Base-by-base conservation (phyloP, 2,329 filamentous ascomycete species). In the Paracorniculantispora psalliotae region DNA sequence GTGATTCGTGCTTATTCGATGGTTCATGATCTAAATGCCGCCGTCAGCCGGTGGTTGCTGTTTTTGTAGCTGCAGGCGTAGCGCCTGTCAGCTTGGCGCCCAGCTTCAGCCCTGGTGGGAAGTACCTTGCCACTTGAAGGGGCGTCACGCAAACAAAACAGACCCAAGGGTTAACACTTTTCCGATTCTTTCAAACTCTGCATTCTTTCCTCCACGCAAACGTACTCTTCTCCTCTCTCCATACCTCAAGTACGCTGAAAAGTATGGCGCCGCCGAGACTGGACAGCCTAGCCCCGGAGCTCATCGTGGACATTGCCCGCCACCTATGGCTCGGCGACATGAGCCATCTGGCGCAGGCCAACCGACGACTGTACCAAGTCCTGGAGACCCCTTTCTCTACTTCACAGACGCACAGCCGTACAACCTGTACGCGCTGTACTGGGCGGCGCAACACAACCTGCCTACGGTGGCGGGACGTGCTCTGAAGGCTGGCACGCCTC, bases 261-360 rank as follows among this genome's bases (percentile, higher is more conserved):
- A 55, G 4, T 3, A 56, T 47, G 53, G 21, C 43, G 12, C 10
- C 43, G 9, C 30, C 3, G 15, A 19, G 53, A 28, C 47, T 51
- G 1, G 47, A 51, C 25, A 10, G 10, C 12, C 21, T 58, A 19
- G 9, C 55, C 21, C 8, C 39, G 2, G 47, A 58, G 47, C 55
- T 58, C 19, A 19, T 58, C 21, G 10, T 51, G 4, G 35, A 51
- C 8, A 37, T 58, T 15, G 35, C 47, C 28, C 5, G 37, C 9
- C 12, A 37, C 19, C 55, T 58, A 23, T 58, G 55, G 55, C 55
- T 58, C 7, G 37, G 55, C n/a, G 55, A 58, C 47, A 50, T 58
- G 37, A 58, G 55, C 37, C 35, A 25, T 8, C 35, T 58, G 37
- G 55, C 55, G 3, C 46, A 13, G 15, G 23, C 48, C 55, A 51